Evolutionary conservation across 2,329 filamentous ascomycete genomes (phyloP).

Genomic region (Dryadomyces quercivorus): DNA sequence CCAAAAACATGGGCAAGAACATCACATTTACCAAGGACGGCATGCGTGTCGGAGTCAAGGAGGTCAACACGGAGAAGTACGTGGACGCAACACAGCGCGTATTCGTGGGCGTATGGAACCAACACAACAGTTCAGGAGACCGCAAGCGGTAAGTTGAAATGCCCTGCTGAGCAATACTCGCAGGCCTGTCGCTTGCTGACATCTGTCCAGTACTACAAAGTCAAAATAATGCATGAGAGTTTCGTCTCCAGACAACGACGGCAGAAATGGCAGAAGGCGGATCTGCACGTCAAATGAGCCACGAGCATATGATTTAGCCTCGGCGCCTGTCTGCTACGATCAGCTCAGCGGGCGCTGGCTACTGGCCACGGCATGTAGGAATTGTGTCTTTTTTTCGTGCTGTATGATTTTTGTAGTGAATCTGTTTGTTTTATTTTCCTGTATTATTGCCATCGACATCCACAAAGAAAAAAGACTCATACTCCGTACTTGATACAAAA

Average conservation of each 20-base stretch:
- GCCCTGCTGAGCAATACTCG: too few species aligned
- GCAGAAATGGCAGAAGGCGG: too few species aligned
- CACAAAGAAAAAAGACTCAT: background rate
- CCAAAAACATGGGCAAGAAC: conserved; percentile 63
- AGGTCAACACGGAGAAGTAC: conserved; percentile 56
- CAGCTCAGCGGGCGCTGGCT: too few species aligned
- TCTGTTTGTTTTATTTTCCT: background rate
- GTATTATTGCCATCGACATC: background rate
- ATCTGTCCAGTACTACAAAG: background rate
- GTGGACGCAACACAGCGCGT: conserved; percentile 61
- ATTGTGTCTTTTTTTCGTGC: too few species aligned
- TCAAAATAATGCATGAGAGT: background rate
- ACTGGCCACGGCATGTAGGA: too few species aligned
- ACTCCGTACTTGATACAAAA: background rate
- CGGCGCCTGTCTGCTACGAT: too few species aligned
- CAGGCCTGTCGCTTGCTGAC: background rate
- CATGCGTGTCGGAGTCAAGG: conserved; percentile 57
- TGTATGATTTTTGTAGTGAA: too few species aligned
- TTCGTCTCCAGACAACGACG: too few species aligned
- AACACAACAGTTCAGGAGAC: conserved; percentile 21
- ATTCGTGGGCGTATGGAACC: conserved; percentile 55
- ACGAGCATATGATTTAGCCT: too few species aligned
- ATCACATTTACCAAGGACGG: conserved; percentile 66
- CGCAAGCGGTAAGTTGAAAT: conserved; percentile 17
- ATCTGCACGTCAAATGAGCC: too few species aligned